Evolutionary conservation across 2,329 filamentous ascomycete species (phyloP), one percentile per base, ranked within the genome.

Genomic region (Calycina herbarum): DNA sequence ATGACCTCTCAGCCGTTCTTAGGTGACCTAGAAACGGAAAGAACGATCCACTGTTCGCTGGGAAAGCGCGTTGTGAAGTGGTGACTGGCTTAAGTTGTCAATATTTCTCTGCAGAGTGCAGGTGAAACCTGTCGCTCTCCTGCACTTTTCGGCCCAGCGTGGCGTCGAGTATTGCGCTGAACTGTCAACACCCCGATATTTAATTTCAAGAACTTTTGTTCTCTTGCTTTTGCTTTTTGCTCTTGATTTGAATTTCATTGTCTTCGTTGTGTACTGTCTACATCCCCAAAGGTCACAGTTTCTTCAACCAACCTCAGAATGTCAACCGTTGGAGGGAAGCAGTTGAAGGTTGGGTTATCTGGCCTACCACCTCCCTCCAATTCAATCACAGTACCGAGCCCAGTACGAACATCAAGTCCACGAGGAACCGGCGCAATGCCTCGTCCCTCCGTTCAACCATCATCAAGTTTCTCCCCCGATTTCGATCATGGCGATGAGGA

Each of bases 381-480:
- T 20, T 24, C 10, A 20, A 51, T 51, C 45, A 51, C 45, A 24
- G 20, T 24, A 24, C 45, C n/a, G 1, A 24, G 45, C 10, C 45
- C 45, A 24, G 35, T 38, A 13, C 35, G 35, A 51, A 51, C 45
- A 51, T 20, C 45, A 8, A 24, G 45, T 24, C 45, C 20, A 24
- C n/a, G n/a, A 24, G n/a, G 45, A 51, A 51, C 7, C 27, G 20
- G n/a, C 7, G 10, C 8, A 20, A 51, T 24, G 45, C 11, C n/a
- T 24, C 45, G n/a, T 51, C 35, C 35, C 13, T 38, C 35, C 10
- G 3, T 38, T 7, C 45, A 51, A 27, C 11, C 33, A n/a, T 59
- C 57, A 38, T 17, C 57, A 10, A 59, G 57, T 27, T 59, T 42
- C 57, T 59, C 57, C 11, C 57, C 24, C 51, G 33, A 42, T 51